A percentile compares a stretch with the other conserved stretches of the same genome.
phyloP scores from a whole-genome alignment of 495 filamentous ascomycete species.

The Cryomyces antarcticus region DNA sequence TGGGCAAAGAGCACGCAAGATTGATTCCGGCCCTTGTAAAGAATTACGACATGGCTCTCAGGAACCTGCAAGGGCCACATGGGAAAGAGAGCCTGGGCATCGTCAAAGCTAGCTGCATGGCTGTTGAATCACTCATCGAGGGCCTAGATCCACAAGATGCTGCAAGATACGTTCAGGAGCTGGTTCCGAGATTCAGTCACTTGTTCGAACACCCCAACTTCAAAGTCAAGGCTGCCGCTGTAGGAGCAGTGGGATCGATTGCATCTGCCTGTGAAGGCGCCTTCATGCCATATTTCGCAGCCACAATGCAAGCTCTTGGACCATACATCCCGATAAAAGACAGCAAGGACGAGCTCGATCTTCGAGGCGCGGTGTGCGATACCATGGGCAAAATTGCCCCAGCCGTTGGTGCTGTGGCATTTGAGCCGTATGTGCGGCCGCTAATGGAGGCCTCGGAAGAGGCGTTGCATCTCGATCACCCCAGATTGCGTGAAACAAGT shows the following conservation, averaged over 20 bases:
- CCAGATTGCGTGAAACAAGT: conserved; percentile 78
- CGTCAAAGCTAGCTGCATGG: conserved; percentile 73
- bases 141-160: conserved; percentile 73
- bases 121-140: conserved; percentile 77
- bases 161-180: conserved; percentile 54
- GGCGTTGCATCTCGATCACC: conserved; percentile 73
- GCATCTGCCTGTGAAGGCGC: conserved; percentile 61
- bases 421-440: conserved; percentile 74
- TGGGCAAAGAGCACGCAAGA: conserved; percentile 59
- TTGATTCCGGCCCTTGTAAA: conserved; percentile 68
- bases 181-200: conserved; percentile 63
- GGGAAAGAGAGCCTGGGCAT: conserved; percentile 60
- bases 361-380: conserved; percentile 76
- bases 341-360: conserved; percentile 69
- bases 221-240: conserved; percentile 74
- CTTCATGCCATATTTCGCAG: conserved; percentile 77
- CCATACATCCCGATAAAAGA: conserved; percentile 73
- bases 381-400: conserved; percentile 78
- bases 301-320: conserved; percentile 69
- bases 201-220: conserved; percentile 67
- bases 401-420: conserved; percentile 69
- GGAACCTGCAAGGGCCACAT: conserved; percentile 26
- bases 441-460: conserved; percentile 85
- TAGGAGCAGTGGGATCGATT: conserved; percentile 75
- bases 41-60: conserved; percentile 64